Evolutionary conservation across 2,329 filamentous ascomycete genomes (phyloP), one percentile per base, ranked within the genome.

Genomic region (Coleophoma crateriformis): DNA sequence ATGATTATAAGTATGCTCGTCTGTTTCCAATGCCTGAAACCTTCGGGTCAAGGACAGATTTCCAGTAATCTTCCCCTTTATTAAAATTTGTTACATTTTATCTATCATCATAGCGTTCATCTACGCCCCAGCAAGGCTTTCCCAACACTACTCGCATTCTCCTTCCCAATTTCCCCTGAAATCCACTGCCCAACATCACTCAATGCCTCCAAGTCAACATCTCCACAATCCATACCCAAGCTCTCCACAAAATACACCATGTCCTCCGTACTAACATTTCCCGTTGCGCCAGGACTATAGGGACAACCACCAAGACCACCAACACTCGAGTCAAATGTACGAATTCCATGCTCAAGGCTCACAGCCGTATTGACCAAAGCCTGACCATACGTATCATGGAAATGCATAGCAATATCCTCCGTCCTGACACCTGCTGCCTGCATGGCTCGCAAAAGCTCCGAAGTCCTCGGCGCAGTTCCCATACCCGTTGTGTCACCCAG

Each of bases 401-500:
- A 92, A 67, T 95, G 90, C 71, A 91, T 82, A 0, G 88, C 88
- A 11, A 95, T 69, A 59, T 88, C 84, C 59, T 84, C 81, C 48
- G 77, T 78, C 17, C 84, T 76, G 15, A 95, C 77, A 0, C 84
- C 85, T 2, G 85, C 86, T 1, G 81, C 77, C 8, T 74, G 68
- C 67, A 90, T 71, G 49, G 83, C 83, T 55, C 76, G 76, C 50
- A 90, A 72, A 43, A 90, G 71, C 49, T 81, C 78, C 49, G 74
- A 71, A 2, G 85, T 89, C 49, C 81, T 74, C 15, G 83, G 84
- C n/a, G 83, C 84, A 0, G 88, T 95, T 33, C 90, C 91, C 79
- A 95, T 90, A 15, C 91, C 91, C 0, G 90, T 92, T 0, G 91
- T 96, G 63, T 96, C 91, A 7, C 90, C 90, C 1, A 96, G 79